Evolutionary conservation across 352 stramenopile genomes (phyloP), one percentile per base, ranked within the genome.

Genomic region (Achlya hypogyna): DNA sequence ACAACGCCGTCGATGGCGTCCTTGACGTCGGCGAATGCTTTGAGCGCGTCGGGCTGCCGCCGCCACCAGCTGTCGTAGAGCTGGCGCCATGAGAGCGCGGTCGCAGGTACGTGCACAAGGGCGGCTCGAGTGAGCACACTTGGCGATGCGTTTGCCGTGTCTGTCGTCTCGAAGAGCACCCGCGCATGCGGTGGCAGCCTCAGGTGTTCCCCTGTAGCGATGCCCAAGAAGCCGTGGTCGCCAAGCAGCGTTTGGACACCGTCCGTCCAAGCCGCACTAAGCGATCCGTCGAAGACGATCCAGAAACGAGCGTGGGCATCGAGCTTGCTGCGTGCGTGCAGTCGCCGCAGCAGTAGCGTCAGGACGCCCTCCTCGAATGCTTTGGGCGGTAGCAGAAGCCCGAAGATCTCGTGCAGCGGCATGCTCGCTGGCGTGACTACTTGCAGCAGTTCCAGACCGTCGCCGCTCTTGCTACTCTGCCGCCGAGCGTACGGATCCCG

Each of bases 241-340:
- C 47, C 60, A 10, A 67, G 31, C 8, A 67, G 34, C 5, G 47
- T 59, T 23, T 56, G 43, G 16, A 91, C n/a, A 29, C 71, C 74
- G 10, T 84, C 79, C 12, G 70, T 75, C 82, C 82, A 93, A 0
- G 45, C 47, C 5, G 67, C 18, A 49, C 75, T 69, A 0, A 89
- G 32, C n/a, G 86, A 74, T 0, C 84, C 81, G 62, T 93, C 84
- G 18, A 93, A 66, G 5, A 89, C 62, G 5, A 91, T 62, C 82
- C 84, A 93, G 45, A 23, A 53, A 18, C 31, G 31, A 9, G 10
- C 27, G 20, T 47, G 35, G 42, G 23, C 42, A 32, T 25, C 32
- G 45, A 23, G 27, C 9, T 28, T 38, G 54, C 54, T 31, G 27
- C 27, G 20, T n/a, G 60, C 34, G 32, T 49, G 8, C 4, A 59